A percentile compares a stretch with the other conserved stretches of the same genome.
Evolutionary conservation across 1,284 basidiomycete species (phyloP).

Genomic region (Puccinia polysora): DNA sequence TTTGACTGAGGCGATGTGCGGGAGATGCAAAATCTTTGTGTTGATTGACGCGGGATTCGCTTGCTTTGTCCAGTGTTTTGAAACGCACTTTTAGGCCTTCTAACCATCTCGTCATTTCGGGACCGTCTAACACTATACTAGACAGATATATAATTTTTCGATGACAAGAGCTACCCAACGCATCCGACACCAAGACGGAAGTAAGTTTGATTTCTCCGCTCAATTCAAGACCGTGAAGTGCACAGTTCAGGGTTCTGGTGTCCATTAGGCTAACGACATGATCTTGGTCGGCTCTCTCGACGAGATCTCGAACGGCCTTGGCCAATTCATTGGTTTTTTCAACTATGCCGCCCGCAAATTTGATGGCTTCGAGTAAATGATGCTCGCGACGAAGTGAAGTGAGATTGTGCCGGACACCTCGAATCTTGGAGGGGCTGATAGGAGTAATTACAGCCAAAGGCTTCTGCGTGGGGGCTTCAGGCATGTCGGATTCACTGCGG

Average conservation of each 20-base stretch:
- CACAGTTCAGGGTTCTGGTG: conserved; percentile 63
- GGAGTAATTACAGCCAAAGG: too few relatives aligned
- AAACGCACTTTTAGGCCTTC: conserved; percentile 26
- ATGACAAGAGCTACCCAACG: conserved; percentile 22
- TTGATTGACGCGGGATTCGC: neutral
- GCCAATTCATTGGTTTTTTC: conserved; percentile 41
- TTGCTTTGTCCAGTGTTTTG: conserved; percentile 10
- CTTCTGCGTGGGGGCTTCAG: too few relatives aligned
- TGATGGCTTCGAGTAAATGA: conserved; percentile 41
- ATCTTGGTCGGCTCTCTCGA: conserved; percentile 28
- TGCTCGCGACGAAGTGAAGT: conserved; percentile 33
- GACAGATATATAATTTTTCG: conserved; percentile 33
- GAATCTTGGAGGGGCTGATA: neutral
- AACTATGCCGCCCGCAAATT: conserved; percentile 35
- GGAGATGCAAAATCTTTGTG: conserved; percentile 35
- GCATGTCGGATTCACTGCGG: too few relatives aligned
- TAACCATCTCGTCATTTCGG: conserved; percentile 38
- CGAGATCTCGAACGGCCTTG: conserved; percentile 36
- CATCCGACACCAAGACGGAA: conserved; percentile 59
- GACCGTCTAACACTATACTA: conserved; percentile 34
- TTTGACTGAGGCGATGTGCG: neutral
- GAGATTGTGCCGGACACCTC: conserved; percentile 27
- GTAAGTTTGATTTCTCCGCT: conserved; percentile 64
- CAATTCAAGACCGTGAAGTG: conserved; percentile 62
- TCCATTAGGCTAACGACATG: conserved; percentile 54